phyloP scores from a whole-genome alignment of 768 basidiomycete species.

The Auriscalpium orientale region DNA sequence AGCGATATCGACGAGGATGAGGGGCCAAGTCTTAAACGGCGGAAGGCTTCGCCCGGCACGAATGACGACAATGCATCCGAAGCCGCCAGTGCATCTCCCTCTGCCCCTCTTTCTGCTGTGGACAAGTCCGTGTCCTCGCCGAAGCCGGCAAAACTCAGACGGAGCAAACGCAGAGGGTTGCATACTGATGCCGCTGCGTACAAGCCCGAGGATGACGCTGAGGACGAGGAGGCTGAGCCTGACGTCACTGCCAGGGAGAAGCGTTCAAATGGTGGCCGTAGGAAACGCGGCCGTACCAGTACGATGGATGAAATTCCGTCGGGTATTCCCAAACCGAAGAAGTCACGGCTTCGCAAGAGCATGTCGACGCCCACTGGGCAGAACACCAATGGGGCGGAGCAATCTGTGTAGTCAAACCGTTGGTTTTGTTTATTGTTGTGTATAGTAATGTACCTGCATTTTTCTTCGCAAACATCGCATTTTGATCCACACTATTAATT shows the following conservation, averaged over 20 bases:
- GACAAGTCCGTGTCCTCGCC: background rate
- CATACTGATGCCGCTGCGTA: conserved; percentile 12
- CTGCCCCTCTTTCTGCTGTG: background rate
- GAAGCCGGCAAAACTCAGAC: background rate
- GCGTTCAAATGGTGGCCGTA: conserved; percentile 4
- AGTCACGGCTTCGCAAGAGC: conserved; percentile 9
- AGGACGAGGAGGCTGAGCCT: background rate
- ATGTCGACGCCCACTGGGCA: conserved; percentile 4
- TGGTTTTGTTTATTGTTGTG: no score
- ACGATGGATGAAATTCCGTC: conserved; percentile 4
- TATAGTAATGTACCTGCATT: no score
- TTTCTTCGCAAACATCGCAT: no score
- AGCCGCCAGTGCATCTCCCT: background rate
- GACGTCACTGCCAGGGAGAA: background rate
- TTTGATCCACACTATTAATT: no score
- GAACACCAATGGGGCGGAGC: background rate
- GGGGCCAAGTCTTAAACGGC: conserved; percentile 2
- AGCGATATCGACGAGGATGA: background rate
- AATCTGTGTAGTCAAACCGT: background rate
- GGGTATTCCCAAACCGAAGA: conserved; percentile 8
- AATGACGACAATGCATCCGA: background rate
- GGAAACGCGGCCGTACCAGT: conserved; percentile 10
- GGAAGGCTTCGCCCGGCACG: background rate
- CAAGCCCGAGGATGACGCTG: conserved; percentile 10
- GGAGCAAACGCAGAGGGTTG: conserved; percentile 13